Base-by-base conservation (phyloP, 352 stramenopile genomes). In the Globisporangium middletonii region DNA sequence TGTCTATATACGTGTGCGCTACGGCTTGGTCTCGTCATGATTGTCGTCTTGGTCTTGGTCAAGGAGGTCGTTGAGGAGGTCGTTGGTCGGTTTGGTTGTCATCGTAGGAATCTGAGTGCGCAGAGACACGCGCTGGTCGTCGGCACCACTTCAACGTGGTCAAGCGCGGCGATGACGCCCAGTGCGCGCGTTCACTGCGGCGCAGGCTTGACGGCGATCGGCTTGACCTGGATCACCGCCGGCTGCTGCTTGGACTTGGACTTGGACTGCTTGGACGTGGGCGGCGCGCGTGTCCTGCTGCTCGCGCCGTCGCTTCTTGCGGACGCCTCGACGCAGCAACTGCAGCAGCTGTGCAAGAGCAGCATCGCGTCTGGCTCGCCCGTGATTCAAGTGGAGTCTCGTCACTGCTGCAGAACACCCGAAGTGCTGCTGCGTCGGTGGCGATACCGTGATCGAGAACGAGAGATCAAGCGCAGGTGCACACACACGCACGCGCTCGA, bases 221-320 rank as follows among this genome's bases (percentile, higher is more conserved):
- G 45, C 55, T 60, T 49, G 46, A 55, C 55, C 26, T 46, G 44
- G 35, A 54, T 60, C 43, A 54, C 54, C 13, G 33, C 28, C 15
- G 41, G 7, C 9, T 27, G 42, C 47, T 46, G 47, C 33, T 37
- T 42, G 30, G 18, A 9, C 28, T 41, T 19, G 19, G 37, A 23
- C 33, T 2, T 23, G 4, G 19, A 2, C 33, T 26, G 16, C 16
- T 23, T 47, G 12, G 12, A 38, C 33, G 3, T 11, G 33, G 33
- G 33, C 33, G 33, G 33, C 33, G 33, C 33, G 33, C 33, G 33
- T 38, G 33, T 38, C 33, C 33, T 44, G 49, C 49, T 19, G 42
- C 42, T 26, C 45, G 45, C 19, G n/a, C 18, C n/a, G n/a, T 9
- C 12, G 45, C 26, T 30, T 50, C 16, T 13, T 19, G 41, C 16